phyloP scores from a whole-genome alignment of 2,329 filamentous ascomycete genomes.

The Amauroascus verrucosus region DNA sequence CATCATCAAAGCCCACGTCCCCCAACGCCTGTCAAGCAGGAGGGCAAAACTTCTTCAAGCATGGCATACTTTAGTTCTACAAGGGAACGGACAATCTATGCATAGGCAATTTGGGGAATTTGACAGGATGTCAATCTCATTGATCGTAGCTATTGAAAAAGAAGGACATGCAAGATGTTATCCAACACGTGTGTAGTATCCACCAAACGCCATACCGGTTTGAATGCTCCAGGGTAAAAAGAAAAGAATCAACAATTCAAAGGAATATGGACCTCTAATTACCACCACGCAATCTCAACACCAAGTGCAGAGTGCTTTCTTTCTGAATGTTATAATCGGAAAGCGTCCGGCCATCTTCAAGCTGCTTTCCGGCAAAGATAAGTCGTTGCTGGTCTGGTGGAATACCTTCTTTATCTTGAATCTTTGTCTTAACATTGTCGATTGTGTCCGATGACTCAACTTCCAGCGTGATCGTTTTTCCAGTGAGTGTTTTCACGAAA shows the following conservation, averaged over 20 bases:
- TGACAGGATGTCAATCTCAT: background rate
- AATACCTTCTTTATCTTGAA: conserved; percentile 71
- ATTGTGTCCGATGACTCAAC: conserved; percentile 90
- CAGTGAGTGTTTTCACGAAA: conserved; percentile 51
- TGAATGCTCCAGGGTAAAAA: conserved; percentile 4
- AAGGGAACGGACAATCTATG: no score
- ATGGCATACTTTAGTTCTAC: no score
- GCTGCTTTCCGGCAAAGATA: conserved; percentile 87
- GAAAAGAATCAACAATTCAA: conserved; percentile 52
- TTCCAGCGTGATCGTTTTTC: conserved; percentile 90
- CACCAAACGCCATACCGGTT: conserved; percentile 8
- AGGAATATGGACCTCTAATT: conserved; percentile 63
- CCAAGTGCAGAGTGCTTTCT: conserved; percentile 70
- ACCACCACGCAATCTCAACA: conserved; percentile 71
- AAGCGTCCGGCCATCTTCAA: conserved; percentile 83
- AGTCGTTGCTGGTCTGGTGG: conserved; percentile 89
- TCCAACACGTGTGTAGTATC: background rate
- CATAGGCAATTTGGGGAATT: no score
- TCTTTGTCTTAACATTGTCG: conserved; percentile 91
- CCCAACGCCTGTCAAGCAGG: background rate
- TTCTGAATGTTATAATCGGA: conserved; percentile 97
- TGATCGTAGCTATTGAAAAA: background rate
- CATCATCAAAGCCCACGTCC: background rate
- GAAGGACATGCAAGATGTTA: background rate
- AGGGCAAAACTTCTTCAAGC: no score